Evolutionary conservation across 129 eudicot species (phyloP), one percentile per base, ranked within the genome.

Genomic region (Ambrosia trifida): DNA sequence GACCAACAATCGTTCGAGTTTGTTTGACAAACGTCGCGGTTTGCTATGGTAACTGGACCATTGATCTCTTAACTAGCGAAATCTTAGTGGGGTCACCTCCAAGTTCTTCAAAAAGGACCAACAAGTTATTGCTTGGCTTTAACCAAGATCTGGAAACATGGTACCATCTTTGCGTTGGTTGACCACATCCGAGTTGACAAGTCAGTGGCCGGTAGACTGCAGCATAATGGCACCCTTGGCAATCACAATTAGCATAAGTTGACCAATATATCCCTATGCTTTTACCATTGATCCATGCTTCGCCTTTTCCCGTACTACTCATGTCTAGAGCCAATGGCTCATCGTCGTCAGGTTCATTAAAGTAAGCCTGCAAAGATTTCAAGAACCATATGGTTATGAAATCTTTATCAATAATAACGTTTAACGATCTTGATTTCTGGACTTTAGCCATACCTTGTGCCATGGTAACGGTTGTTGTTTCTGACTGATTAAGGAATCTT

Each of bases 101-200:
- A 18, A 87, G 87, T 81, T 95, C 99, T 82, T 95, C 99, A 57
- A 95, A 90, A 44, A 95, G 78, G 40, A 95, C 89, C 82, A 95
- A 70, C 64, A 83, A 71, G 76, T 95, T 95, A 52, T 84, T 80
- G 16, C 91, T 86, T 4, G 91, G 89, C 74, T 90, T 90, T 66
- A 95, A 85, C 97, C 96, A 95, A 17, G 99, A 90, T 51, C 97
- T 83, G 7, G 99, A 97, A 44, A 95, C 87, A 76, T 95, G 97
- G 76, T 95, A 95, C 99, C 99, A 94, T 94, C 88, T 83, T 58
- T 94, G 99, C 52, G 99, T 86, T 38, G 99, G 97, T 80, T 94
- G 85, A 61, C 96, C 97, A 69, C 99, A 94, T 10, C 99, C 99
- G 56, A 73, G 50, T 81, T 90, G 96, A 70, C 99, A 94, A 66